phyloP scores from a whole-genome alignment of 257 asterid species.

The Capsicum rhomboideum region DNA sequence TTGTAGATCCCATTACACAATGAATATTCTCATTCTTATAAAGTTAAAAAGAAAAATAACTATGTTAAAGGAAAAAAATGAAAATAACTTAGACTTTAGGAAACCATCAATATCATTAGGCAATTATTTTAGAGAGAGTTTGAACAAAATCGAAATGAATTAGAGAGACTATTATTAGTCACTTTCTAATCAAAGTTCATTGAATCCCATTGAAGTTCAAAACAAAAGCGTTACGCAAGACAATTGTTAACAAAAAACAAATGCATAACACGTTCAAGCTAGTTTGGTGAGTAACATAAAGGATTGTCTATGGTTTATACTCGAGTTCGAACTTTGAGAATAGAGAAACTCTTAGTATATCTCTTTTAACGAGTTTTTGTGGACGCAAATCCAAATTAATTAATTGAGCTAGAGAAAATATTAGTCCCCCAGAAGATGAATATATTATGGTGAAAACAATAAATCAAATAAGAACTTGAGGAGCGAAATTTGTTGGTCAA shows the following conservation, averaged over 20 bases:
- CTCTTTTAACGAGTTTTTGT: no score
- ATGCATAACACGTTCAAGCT: background rate
- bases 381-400: no score
- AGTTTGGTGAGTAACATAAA: background rate
- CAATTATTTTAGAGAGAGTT: background rate
- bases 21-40: no score
- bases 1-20: no score
- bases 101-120: background rate
- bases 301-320: background rate
- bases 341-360: no score
- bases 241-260: background rate
- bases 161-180: background rate
- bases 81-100: background rate
- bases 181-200: background rate
- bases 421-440: no score
- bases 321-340: background rate
- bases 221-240: background rate
- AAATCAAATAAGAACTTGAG: no score
- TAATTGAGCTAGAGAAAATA: no score
- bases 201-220: background rate
- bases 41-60: background rate
- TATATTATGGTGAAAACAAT: no score
- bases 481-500: no score
- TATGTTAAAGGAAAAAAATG: background rate
- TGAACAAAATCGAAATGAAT: background rate